phyloP scores from a whole-genome alignment of 352 stramenopile genomes.

The Phytophthora ohioensis region DNA sequence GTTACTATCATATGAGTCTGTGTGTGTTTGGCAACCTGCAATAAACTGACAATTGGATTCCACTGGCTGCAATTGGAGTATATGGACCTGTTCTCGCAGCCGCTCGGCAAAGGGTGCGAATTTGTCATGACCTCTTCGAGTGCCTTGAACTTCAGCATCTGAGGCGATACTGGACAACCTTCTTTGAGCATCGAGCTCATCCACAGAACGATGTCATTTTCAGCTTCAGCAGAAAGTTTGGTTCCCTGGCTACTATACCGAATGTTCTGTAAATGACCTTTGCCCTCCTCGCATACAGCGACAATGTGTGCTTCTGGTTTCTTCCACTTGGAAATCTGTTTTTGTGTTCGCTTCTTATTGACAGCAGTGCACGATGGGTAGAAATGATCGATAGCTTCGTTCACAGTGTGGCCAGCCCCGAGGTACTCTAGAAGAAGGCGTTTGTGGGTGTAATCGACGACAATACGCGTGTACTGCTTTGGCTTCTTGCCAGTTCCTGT shows the following conservation, averaged over 20 bases:
- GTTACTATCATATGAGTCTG: too few relatives aligned
- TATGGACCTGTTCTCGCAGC: too few relatives aligned
- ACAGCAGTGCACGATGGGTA: neutral
- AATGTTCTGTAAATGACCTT: conserved; percentile 4
- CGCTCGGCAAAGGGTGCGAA: too few relatives aligned
- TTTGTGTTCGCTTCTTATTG: neutral
- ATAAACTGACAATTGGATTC: too few relatives aligned
- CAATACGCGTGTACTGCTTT: conserved; percentile 10
- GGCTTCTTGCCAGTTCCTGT: conserved; percentile 7
- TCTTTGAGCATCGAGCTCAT: too few relatives aligned
- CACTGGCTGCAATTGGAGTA: too few relatives aligned
- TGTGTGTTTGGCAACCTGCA: too few relatives aligned
- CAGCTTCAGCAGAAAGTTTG: conserved; percentile 4
- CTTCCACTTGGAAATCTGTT: conserved; percentile 18
- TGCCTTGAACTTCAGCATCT: neutral
- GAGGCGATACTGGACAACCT: too few relatives aligned
- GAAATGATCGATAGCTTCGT: conserved; percentile 4
- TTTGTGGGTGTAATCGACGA: conserved; percentile 18
- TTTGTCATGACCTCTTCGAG: neutral
- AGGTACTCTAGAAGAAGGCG: neutral
- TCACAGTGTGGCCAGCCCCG: neutral
- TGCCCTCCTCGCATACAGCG: neutral
- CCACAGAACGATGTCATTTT: neutral
- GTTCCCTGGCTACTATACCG: conserved; percentile 1
- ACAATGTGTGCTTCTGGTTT: neutral